Evolutionary conservation across 2,329 filamentous ascomycete species (phyloP), one percentile per base, ranked within the genome.

Genomic region (Fusarium torreyae): DNA sequence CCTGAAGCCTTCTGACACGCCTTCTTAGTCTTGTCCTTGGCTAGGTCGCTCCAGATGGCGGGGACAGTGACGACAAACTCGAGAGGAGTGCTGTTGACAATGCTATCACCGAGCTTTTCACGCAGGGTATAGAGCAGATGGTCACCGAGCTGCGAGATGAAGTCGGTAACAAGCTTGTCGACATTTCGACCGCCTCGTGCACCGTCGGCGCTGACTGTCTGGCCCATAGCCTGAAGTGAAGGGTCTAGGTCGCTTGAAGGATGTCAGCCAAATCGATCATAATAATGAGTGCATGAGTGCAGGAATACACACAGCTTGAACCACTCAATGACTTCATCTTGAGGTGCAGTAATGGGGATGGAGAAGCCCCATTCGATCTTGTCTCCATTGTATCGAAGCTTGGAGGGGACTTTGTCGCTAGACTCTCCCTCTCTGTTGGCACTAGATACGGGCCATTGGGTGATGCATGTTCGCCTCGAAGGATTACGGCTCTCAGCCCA

Each of bases 11-110:
- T 74, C 59, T 81, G 73, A 42, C 81, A 84, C 17, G 84, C 84
- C 50, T 80, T 77, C 45, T 78, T 77, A 2, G 84, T 88, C 62
- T 81, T 82, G 39, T 85, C 79, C 45, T 85, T 87, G 53, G 85
- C 84, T 7, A 80, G 75, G 42, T 87, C 85, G 45, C 81, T 85
- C 86, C 86, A 88, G 8, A 88, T 84, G 7, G 86, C 85, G 1
- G 86, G 86, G 0, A 88, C 85, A 0, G 86, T 87, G 44, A 88
- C 74, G 44, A 88, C 81, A 51, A 86, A 86, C 55, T 87, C 80
- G 7, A 86, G 75, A 2, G 81, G 77, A 0, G 77, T 85, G 44
- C 70, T 80, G 6, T 77, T 77, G 26, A 86, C 70, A 22, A 83
- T 79, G 3, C 76, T 78, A 7, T 76, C 73, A 4, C 83, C 83